A percentile compares a stretch with the other conserved stretches of the same genome.
These are phyloP conservation scores for Eucalyptus erythrocorys DNA, from an alignment of 345 rosid genomes.

Conservation along the genomic window DNA sequence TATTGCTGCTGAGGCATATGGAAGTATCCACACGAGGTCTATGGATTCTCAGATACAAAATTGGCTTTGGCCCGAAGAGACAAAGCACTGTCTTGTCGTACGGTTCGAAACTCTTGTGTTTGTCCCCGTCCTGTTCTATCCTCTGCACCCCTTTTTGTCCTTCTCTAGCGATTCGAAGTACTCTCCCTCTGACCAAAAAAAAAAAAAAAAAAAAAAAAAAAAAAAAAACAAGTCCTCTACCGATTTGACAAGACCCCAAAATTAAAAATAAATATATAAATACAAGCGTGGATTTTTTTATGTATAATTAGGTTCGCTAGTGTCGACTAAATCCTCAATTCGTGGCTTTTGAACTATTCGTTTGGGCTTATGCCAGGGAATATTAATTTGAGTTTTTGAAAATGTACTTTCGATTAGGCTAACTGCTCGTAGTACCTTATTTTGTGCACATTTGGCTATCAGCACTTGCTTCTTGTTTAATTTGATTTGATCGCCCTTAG, in stretches of 20 bases:
- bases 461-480: neutral
- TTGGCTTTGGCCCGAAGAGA: neutral
- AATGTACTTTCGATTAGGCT: neutral
- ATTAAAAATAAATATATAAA: neutral
- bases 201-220: too few species aligned
- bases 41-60: neutral
- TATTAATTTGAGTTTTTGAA: neutral
- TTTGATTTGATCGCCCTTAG: neutral
- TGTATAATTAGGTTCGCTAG: neutral
- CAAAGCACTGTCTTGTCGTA: neutral
- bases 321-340: neutral
- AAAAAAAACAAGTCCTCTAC: too few species aligned
- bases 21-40: neutral
- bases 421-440: neutral
- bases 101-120: neutral
- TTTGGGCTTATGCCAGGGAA: neutral
- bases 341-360: neutral
- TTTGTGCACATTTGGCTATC: neutral
- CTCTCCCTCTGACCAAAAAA: neutral
- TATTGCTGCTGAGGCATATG: neutral
- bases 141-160: neutral
- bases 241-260: neutral
- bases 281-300: neutral
- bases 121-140: neutral
- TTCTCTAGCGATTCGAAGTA: neutral